phyloP scores from a whole-genome alignment of 768 basidiomycete genomes.

The Boletus sp. region DNA sequence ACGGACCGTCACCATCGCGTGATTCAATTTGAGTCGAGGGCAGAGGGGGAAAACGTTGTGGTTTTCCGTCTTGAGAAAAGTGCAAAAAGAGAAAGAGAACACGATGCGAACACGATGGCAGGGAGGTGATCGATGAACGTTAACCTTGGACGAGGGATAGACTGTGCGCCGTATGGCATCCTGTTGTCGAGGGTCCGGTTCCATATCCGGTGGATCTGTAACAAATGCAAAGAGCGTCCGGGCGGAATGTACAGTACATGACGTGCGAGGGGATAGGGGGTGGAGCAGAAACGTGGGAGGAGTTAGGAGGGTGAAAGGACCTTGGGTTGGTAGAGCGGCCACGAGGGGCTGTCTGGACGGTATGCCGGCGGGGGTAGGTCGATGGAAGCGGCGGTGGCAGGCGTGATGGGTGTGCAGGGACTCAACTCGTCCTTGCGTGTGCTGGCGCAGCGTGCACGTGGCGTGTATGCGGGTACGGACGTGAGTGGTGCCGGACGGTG shows the following conservation, averaged over 20 bases:
- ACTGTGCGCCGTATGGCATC: not conserved
- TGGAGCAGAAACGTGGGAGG: not conserved
- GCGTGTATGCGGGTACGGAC: not conserved
- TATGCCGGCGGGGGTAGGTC: conserved; percentile 28
- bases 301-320: not conserved
- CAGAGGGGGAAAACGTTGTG: not conserved
- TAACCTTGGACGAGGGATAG: not conserved
- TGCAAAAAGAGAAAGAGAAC: not conserved
- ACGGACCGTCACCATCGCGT: not conserved
- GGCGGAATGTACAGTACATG: conserved; percentile 2
- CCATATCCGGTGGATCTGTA: not conserved
- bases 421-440: conserved; percentile 20
- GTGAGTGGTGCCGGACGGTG: conserved; percentile 16
- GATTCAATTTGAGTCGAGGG: not conserved
- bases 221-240: not conserved
- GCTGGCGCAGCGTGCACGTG: conserved; percentile 15
- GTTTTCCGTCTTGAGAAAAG: not conserved
- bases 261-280: not conserved
- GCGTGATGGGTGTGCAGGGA: conserved; percentile 17
- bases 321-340: conserved; percentile 8
- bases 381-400: not conserved
- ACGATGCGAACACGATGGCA: conserved; percentile 1
- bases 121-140: not conserved
- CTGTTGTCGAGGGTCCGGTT: not conserved
- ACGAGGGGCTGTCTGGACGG: conserved; percentile 8